phyloP scores from a whole-genome alignment of 2,329 filamentous ascomycete genomes.

The Pseudopyrenochaeta lycopersici region DNA sequence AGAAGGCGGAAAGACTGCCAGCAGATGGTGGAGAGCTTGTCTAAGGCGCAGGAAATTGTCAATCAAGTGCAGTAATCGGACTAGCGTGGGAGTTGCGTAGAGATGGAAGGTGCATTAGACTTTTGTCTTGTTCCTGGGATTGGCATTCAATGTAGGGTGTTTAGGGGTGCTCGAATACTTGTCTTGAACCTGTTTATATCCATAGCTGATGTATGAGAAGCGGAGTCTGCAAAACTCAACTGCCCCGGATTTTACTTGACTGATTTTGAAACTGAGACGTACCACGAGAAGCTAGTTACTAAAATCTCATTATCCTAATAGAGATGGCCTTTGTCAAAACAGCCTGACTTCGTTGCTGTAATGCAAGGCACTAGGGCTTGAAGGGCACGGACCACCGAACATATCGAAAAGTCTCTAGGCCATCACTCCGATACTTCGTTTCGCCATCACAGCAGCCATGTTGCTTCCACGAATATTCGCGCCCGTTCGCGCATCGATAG shows the following conservation, averaged over 20 bases:
- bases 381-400: constrained; percentile 18
- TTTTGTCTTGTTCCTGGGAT: constrained; percentile 20
- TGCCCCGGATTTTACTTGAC: too few relatives aligned
- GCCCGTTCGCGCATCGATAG: constrained; percentile 44
- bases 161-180: constrained; percentile 22
- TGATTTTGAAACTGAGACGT: too few relatives aligned
- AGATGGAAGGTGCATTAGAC: constrained; percentile 12
- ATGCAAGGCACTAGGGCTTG: neutral
- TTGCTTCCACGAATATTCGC: constrained; percentile 51
- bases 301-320: too few relatives aligned
- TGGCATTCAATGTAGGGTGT: constrained; percentile 32
- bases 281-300: too few relatives aligned
- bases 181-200: constrained; percentile 21
- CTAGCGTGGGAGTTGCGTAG: neutral
- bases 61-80: constrained; percentile 67
- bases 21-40: constrained; percentile 96
- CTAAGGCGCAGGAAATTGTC: constrained; percentile 93
- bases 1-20: constrained; percentile 96
- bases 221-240: too few relatives aligned
- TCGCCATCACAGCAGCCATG: constrained; percentile 43
- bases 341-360: neutral
- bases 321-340: too few relatives aligned
- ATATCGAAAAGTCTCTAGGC: constrained; percentile 39
- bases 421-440: constrained; percentile 10
- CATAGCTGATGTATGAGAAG: constrained; percentile 12